Percentiles rank a stretch among this genome's conserved stretches.
phyloP scores from a whole-genome alignment of 2,329 filamentous ascomycete genomes.

The Scedosporium dehoogii region DNA sequence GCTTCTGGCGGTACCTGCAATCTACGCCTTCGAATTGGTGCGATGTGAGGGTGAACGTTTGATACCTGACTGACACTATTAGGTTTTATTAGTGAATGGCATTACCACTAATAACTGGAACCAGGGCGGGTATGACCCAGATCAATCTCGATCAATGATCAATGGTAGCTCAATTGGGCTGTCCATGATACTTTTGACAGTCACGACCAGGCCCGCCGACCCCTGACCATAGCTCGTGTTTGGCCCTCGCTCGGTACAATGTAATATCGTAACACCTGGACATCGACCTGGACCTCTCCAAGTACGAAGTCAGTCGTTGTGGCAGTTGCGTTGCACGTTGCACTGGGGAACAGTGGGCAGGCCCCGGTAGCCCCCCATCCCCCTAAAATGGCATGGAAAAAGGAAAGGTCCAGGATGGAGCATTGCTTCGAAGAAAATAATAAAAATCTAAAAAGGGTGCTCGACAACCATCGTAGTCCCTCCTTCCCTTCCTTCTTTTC shows the following conservation, averaged over 20 bases:
- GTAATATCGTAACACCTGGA: constrained; percentile 4
- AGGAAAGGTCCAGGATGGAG: background rate
- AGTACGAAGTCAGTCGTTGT: too few species aligned
- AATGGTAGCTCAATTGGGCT: background rate
- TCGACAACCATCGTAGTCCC: background rate
- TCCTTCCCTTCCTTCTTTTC: constrained; percentile 2
- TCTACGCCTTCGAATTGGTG: background rate
- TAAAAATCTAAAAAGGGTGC: constrained; percentile 3
- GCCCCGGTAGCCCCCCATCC: background rate
- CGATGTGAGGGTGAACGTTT: background rate
- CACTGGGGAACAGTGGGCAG: background rate
- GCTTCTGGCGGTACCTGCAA: background rate
- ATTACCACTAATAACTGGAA: background rate
- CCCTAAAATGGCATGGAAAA: background rate
- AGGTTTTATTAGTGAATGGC: background rate
- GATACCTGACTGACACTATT: background rate
- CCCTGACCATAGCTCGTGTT: constrained; percentile 3
- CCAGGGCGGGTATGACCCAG: background rate
- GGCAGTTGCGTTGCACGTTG: background rate
- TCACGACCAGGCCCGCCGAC: background rate
- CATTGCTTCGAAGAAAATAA: background rate
- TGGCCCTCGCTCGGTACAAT: background rate
- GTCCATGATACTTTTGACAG: background rate
- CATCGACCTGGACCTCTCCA: background rate
- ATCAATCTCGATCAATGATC: background rate